These are phyloP conservation scores for Moesziomyces antarcticus DNA, from an alignment of 1,284 basidiomycete genomes.

Conservation along the genomic window DNA sequence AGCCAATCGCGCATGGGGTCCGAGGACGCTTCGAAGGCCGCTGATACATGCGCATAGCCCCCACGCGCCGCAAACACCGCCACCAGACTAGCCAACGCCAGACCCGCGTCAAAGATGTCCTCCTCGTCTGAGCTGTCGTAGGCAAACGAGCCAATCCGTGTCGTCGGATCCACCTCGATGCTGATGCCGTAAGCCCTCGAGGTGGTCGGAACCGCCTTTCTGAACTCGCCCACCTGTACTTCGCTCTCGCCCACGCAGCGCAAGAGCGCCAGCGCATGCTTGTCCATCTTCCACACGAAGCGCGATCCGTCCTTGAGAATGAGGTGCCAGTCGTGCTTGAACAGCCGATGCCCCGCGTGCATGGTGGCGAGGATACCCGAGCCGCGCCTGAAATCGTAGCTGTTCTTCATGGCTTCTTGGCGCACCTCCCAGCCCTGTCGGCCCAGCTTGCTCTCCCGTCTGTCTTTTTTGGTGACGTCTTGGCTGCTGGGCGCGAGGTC, in stretches of 20 bases:
- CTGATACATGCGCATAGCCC: slow-evolving; percentile 23
- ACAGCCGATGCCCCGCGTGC: slow-evolving; percentile 33
- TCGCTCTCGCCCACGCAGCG: slow-evolving; percentile 12
- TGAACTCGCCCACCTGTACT: slow-evolving; percentile 31
- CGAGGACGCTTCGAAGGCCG: slow-evolving; percentile 26
- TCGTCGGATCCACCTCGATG: neutral
- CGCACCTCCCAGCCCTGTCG: slow-evolving; percentile 38
- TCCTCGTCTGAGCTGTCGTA: slow-evolving; percentile 2
- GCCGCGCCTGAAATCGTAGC: slow-evolving; percentile 39
- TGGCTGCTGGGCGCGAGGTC: slow-evolving; percentile 1
- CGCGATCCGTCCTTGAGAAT: slow-evolving; percentile 31
- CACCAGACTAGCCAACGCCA: slow-evolving; percentile 30
- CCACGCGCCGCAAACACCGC: slow-evolving; percentile 32
- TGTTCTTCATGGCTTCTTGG: slow-evolving; percentile 41
- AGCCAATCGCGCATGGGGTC: slow-evolving; percentile 25
- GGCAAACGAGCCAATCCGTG: slow-evolving; percentile 25
- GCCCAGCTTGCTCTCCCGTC: slow-evolving; percentile 27
- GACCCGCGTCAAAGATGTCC: slow-evolving; percentile 17
- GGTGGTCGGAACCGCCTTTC: slow-evolving; percentile 15
- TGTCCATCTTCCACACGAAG: slow-evolving; percentile 42
- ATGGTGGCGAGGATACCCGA: slow-evolving; percentile 41
- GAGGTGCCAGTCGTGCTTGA: slow-evolving; percentile 46
- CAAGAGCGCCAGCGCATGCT: slow-evolving; percentile 29
- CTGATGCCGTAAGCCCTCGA: neutral
- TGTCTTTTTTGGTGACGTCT: slow-evolving; percentile 8